A percentile compares a stretch with the other conserved stretches of the same genome.
phyloP scores from a whole-genome alignment of 306 rosid species.

The Biancaea sappan region DNA sequence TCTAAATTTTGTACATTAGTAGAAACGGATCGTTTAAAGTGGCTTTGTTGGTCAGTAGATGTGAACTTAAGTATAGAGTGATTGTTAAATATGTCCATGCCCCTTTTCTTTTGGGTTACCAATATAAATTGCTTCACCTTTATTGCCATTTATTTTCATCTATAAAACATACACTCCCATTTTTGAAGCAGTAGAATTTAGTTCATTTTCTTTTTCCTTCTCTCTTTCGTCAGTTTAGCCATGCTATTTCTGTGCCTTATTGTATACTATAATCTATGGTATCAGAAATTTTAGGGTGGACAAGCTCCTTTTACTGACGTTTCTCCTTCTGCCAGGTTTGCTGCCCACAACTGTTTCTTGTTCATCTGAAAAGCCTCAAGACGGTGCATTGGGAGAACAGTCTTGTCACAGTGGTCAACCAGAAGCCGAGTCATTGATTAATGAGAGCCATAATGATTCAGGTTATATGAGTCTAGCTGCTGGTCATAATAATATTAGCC shows the following conservation, averaged over 20 bases:
- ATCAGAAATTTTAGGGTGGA: neutral
- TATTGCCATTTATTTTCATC: neutral
- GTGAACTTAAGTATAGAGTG: neutral
- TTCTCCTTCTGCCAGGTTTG: constrained; percentile 52
- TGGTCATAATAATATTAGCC: constrained; percentile 44
- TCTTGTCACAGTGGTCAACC: constrained; percentile 54
- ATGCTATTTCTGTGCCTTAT: constrained; percentile 22
- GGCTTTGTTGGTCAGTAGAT: constrained; percentile 12
- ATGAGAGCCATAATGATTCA: constrained; percentile 51
- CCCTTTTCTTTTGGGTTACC: constrained; percentile 23
- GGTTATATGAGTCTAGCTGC: constrained; percentile 62
- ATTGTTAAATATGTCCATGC: constrained; percentile 16
- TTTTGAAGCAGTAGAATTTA: constrained; percentile 13
- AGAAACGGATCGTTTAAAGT: constrained; percentile 21
- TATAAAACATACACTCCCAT: neutral
- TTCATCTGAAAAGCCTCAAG: constrained; percentile 55
- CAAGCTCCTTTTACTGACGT: constrained; percentile 36
- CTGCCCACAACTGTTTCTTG: constrained; percentile 47
- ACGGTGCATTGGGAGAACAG: constrained; percentile 49
- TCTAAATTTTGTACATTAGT: neutral
- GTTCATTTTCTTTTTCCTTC: constrained; percentile 1
- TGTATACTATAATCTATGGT: constrained; percentile 19
- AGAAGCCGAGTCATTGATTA: constrained; percentile 50
- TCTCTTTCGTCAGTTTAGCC: constrained; percentile 27
- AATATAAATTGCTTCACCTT: neutral